Base-by-base conservation (phyloP, 2,329 filamentous ascomycete species). In the Neonectria ditissima region DNA sequence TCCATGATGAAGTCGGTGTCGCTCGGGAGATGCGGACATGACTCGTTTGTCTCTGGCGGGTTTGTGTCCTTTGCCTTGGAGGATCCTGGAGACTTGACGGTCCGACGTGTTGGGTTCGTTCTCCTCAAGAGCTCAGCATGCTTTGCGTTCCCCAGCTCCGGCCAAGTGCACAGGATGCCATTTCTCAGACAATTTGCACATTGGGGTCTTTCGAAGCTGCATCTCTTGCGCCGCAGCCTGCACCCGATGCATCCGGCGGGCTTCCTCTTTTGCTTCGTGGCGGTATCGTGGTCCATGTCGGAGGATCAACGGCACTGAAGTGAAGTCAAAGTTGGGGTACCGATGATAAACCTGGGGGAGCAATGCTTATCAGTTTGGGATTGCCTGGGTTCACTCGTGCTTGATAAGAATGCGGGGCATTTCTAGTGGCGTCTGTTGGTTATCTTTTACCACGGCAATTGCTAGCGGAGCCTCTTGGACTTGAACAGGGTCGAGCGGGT, bases 121-220 rank as follows among this genome's bases (percentile, higher is more conserved):
- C 55, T 58, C 45, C 37, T 58, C 22, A 58, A 39, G 2, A 58
- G 16, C 32, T 58, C 55, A 3, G 45, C 44, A 18, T 58, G 55
- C 18, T 48, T 43, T 13, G 8, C 32, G 34, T 58, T 58, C 16
- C 55, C 55, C 16, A 47, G 45, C 45, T 58, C 55, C 6, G 43
- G 55, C 55, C 55, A 58, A 18, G 55, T 52, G 34, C 55, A 58
- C n/a, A 58, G 34, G 14, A 58, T 51, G 24, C 30, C 30, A 51
- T 58, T 52, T 26, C 45, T 58, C 34, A 43, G 18, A n/a, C 55
- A 58, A 16, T 58, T 58, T n/a, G 34, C 45, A 22, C 55, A 58
- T 3, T 58, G 55, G n/a, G 45, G 45, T 24, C 41, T 44, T 24
- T 58, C 55, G 22, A 26, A 45, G 34, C 45, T 51, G 24, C 55